phyloP scores from a whole-genome alignment of 2,329 filamentous ascomycete species.

The Myriosclerotinia duriaeana region DNA sequence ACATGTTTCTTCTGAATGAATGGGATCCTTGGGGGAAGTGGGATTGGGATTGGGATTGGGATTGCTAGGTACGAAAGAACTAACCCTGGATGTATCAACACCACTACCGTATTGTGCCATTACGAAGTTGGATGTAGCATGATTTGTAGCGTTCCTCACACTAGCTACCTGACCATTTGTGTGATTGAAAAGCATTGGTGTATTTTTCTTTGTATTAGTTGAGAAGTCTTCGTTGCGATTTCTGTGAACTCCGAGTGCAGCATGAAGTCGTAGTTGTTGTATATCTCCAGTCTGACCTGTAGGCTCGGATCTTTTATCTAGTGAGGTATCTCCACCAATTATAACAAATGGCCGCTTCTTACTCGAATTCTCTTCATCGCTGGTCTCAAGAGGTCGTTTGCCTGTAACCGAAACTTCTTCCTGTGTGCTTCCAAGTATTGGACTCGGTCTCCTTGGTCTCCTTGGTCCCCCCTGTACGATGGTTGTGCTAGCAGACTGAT shows the following conservation, averaged over 20 bases:
- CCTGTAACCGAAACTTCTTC: background rate
- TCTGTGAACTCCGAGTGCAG: background rate
- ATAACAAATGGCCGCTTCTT: constrained; percentile 9
- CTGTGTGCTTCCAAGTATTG: constrained; percentile 12
- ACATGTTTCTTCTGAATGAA: background rate
- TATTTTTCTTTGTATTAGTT: background rate
- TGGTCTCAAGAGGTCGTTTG: background rate
- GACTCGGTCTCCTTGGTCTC: background rate
- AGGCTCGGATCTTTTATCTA: background rate
- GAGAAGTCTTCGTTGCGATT: background rate
- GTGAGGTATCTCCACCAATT: background rate
- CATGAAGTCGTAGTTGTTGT: background rate
- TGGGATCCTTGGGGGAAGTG: background rate
- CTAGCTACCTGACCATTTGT: background rate
- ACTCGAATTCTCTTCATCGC: background rate
- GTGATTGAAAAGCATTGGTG: background rate
- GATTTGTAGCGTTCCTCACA: background rate
- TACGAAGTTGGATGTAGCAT: background rate
- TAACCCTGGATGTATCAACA: background rate
- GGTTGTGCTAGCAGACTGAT: background rate
- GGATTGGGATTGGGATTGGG: background rate
- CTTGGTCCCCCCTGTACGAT: background rate
- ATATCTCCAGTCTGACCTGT: background rate
- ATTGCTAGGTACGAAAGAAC: background rate
- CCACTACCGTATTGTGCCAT: background rate